Base-by-base conservation (phyloP, 371 early-diverging fungal genomes). In the Funneliformis caledonium region DNA sequence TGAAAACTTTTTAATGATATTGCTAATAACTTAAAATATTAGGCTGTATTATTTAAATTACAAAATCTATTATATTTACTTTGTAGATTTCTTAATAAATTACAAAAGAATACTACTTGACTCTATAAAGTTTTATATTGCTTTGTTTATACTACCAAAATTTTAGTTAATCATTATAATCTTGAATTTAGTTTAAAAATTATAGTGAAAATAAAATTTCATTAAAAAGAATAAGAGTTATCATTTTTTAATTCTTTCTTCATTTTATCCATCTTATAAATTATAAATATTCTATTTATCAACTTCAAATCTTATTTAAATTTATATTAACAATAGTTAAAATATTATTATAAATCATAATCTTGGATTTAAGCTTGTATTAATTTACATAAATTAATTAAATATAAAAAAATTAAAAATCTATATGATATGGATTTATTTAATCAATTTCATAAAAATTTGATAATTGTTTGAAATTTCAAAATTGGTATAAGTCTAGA, bases 111-210 rank as follows among this genome's bases (percentile, higher is more conserved):
- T 68, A 43, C 68, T 43, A 45, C 2, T 16, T 0, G 0, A 26
- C 45, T 68, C 14, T 9, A 68, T 68, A 45, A 68, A 68, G 45
- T 68, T 11, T 14, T 68, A 11, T 45, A 68, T 68, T 68, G 69
- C 19, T 68, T 68, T 43, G 43, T 16, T 4, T 68, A 68, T 68
- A 68, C 45, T 14, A 43, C 42, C 4, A 37, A 68, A 37, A 68
- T 68, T 10, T 68, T 68, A 8, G 12, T 7, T 12, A 43, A 43
- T 37, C 69, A 68, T 68, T 16, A 68, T 6, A 33, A 65, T 65
- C 12, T 31, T 31, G 65, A 65, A 65, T 65, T 65, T 65, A 33
- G 65, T 31, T 4, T 4, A 65, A 65, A 64, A 65, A 65, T 65
- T 7, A 4, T 31, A 65, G 33, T 5, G 33, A 31, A 33, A 31